Evolutionary conservation across 2,329 filamentous ascomycete genomes (phyloP).

Genomic region (Penicillium thymicola): DNA sequence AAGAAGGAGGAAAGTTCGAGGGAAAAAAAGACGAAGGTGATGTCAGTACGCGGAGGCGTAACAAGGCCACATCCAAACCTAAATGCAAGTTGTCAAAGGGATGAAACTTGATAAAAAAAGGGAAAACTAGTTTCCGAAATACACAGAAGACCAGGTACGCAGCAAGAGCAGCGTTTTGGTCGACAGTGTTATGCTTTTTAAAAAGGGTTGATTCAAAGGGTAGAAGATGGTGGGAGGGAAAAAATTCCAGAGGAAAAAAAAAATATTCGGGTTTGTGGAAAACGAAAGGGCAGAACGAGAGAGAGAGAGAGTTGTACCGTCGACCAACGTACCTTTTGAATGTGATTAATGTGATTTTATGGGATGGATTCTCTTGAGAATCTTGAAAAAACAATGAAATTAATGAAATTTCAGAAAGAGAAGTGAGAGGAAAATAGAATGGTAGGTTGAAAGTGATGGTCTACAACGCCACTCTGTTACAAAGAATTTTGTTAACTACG

Average conservation of each 20-base stretch:
- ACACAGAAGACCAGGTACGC: conserved; percentile 25
- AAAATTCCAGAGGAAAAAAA: conserved; percentile 22
- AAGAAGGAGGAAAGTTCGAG: conserved; percentile 8
- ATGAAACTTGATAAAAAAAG: conserved; percentile 11
- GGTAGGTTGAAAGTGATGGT: neutral
- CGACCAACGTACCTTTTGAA: conserved; percentile 5
- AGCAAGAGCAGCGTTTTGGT: conserved; percentile 22
- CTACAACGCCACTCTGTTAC: conserved; percentile 17
- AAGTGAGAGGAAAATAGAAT: conserved; percentile 6
- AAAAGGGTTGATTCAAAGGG: conserved; percentile 10
- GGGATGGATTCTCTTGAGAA: neutral
- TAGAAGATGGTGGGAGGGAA: conserved; percentile 18
- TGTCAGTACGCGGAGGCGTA: conserved; percentile 24
- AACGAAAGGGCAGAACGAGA: conserved; percentile 5
- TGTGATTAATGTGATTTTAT: neutral
- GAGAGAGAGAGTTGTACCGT: neutral
- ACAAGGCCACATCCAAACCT: conserved; percentile 28
- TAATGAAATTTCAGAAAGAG: conserved; percentile 8
- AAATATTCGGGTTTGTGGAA: conserved; percentile 21
- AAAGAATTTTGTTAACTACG: neutral
- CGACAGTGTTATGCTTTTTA: conserved; percentile 6
- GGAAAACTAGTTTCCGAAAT: conserved; percentile 15
- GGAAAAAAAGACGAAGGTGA: conserved; percentile 16
- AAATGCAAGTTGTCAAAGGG: conserved; percentile 12
- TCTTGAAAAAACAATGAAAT: neutral